These are phyloP conservation scores for Trypanosoma scelopori DNA, from an alignment of 208 protist genomes.

Conservation along the genomic window DNA sequence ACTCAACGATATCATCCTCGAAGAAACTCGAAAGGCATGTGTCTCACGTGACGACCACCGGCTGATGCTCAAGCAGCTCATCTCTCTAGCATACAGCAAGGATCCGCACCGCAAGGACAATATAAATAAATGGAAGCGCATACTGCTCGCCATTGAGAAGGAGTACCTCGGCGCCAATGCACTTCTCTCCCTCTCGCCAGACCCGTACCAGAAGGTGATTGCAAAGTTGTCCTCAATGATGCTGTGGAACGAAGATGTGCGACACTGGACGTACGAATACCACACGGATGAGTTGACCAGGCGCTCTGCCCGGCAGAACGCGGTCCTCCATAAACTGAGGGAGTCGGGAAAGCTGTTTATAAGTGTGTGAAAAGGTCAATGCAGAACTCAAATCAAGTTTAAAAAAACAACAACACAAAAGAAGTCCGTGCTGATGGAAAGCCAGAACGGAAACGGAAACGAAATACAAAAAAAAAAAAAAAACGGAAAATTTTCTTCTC, in stretches of 20 bases:
- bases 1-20: constrained; percentile 77
- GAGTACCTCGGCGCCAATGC: constrained; percentile 81
- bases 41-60: constrained; percentile 80
- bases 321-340: constrained; percentile 53
- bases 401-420: no score
- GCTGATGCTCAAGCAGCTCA: constrained; percentile 82
- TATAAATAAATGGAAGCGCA: constrained; percentile 60
- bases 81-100: constrained; percentile 62
- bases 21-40: constrained; percentile 38
- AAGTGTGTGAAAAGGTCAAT: not conserved
- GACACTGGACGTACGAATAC: constrained; percentile 72
- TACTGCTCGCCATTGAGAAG: constrained; percentile 66
- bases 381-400: no score
- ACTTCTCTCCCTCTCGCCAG: constrained; percentile 73
- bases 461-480: no score
- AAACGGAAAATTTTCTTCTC: no score
- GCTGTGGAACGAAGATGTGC: constrained; percentile 66
- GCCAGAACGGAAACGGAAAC: no score
- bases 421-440: no score
- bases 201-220: constrained; percentile 82
- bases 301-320: constrained; percentile 46
- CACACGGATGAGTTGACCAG: constrained; percentile 48
- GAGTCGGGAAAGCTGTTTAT: constrained; percentile 65
- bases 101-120: constrained; percentile 60
- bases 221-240: constrained; percentile 88